Evolutionary conservation across 2,329 filamentous ascomycete species (phyloP), one percentile per base, ranked within the genome.

Genomic region (Ophiostoma piceae): DNA sequence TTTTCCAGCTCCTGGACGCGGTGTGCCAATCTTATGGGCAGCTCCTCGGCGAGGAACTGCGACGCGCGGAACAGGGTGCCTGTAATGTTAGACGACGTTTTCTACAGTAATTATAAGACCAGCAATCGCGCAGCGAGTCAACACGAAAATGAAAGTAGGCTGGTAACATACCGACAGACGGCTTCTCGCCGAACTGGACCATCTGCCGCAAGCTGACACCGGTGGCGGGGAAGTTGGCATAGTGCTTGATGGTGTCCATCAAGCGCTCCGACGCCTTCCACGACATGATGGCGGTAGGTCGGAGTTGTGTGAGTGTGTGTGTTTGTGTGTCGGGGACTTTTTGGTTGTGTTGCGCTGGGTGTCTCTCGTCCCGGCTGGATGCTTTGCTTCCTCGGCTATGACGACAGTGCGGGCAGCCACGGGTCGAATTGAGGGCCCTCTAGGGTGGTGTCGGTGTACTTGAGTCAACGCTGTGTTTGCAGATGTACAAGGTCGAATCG

Each of bases 241-340:
- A 97, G 82, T 97, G 93, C 81, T 90, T 89, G 89, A 97, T 97
- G 84, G 91, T 97, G 76, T 95, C 91, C 92, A 97, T 95, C 88
- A 98, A 82, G 82, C 88, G 87, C 80, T 94, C 91, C 73, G 91
- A 91, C 79, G 90, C 90, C 84, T 90, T 97, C 94, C 94, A 98
- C 84, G 91, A 91, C 94, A 97, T 97, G 79, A 77, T 84, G 82
- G 71, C 69, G 54, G 68, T 35, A 47, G 57, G 57, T 35, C n/a
- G 65, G 68, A 5, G 6, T 22, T 35, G 35, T 26, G 12, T 29
- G 26, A n/a, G 66, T 54, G 66, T n/a, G 14, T 9, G 29, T 51
- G 7, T 26, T 3, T 35, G 41, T 39, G 66, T 37, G 66, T 35
- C 32, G 29, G 16, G 37, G 62, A 22, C 32, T 64, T 62, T 64